Evolutionary conservation across 148 eudicot genomes (phyloP), one percentile per base, ranked within the genome.

Genomic region (Persicaria maculosa): DNA sequence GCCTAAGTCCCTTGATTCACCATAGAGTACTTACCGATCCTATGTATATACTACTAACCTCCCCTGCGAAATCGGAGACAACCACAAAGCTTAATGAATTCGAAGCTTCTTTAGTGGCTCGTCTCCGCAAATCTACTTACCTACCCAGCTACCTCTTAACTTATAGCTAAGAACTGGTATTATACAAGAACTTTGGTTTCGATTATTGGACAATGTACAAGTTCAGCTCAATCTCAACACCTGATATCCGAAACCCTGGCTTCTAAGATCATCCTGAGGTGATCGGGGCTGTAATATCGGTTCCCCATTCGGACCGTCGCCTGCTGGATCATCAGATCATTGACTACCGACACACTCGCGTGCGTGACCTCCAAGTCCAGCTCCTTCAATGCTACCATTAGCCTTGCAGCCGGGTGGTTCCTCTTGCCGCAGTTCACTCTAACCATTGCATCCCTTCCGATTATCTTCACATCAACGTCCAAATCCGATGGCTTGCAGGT

Each of bases 311-410:
- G 92, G 45, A 92, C 94, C 0, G 91, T 86, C 0, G 97, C 90
- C 76, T 95, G 99, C 72, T 92, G 99, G 67, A 95, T 89, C 97
- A 95, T 92, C 88, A 90, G 78, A 11, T 95, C 99, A 15, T 92
- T 90, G 31, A 95, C 92, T 4, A 92, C 99, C 0, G 97, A 88
- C 0, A 92, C 89, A 69, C 94, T 90, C 0, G 97, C 97, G 12
- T 95, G 96, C 8, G 80, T 79, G 0, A 95, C 84, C 17, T 95
- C 97, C 15, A 95, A 82, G 9, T 95, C 96, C 4, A 95, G 76
- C 48, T 95, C 99, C 74, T 74, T 90, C 46, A 95, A 76, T 0
- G 97, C 92, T 10, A 76, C 67, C 99, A 95, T 95, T 47, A 95
- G 19, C 79, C 88, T 82, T 0, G 99, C 99, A 0, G 99, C 92